Evolutionary conservation across 768 basidiomycete genomes (phyloP).

Genomic region (Mycena belliarum): DNA sequence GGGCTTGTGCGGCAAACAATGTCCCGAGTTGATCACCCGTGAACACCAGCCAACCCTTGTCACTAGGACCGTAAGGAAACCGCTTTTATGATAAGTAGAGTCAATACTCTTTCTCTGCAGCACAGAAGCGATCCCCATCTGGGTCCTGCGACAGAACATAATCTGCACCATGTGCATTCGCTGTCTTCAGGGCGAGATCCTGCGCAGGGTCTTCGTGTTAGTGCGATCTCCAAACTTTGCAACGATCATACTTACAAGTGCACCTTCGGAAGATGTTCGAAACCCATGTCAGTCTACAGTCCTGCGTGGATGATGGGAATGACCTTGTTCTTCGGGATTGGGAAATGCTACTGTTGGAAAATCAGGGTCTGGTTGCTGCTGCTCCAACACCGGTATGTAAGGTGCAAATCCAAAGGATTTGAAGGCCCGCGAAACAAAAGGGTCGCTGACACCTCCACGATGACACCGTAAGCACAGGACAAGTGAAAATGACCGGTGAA

Average conservation of each 20-base stretch:
- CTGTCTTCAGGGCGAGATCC: slow-evolving; percentile 73
- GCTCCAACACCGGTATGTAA: slow-evolving; percentile 62
- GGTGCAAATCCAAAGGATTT: slow-evolving; percentile 56
- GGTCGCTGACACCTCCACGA: slow-evolving; percentile 55
- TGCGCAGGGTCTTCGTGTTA: background rate
- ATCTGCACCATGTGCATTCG: slow-evolving; percentile 47
- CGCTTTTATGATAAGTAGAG: background rate
- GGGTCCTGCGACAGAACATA: slow-evolving; percentile 90
- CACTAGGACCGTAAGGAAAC: slow-evolving; percentile 27
- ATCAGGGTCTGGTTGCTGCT: slow-evolving; percentile 76
- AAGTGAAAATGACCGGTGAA: background rate
- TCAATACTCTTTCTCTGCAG: slow-evolving; percentile 65
- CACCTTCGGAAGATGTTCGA: slow-evolving; percentile 25
- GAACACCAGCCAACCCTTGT: slow-evolving; percentile 70
- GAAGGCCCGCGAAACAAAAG: slow-evolving; percentile 60
- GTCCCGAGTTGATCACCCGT: slow-evolving; percentile 84
- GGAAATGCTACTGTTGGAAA: slow-evolving; percentile 86
- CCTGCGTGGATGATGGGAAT: slow-evolving; percentile 13
- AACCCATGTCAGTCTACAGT: slow-evolving; percentile 26
- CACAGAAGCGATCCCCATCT: slow-evolving; percentile 81
- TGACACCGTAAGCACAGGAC: background rate
- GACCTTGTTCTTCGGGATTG: slow-evolving; percentile 90
- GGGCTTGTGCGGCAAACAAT: slow-evolving; percentile 43
- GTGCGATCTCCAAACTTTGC: background rate
- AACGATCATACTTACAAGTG: slow-evolving; percentile 37